These are phyloP conservation scores for Colletotrichum phormii DNA, from an alignment of 2,329 filamentous ascomycete species.

Conservation along the genomic window DNA sequence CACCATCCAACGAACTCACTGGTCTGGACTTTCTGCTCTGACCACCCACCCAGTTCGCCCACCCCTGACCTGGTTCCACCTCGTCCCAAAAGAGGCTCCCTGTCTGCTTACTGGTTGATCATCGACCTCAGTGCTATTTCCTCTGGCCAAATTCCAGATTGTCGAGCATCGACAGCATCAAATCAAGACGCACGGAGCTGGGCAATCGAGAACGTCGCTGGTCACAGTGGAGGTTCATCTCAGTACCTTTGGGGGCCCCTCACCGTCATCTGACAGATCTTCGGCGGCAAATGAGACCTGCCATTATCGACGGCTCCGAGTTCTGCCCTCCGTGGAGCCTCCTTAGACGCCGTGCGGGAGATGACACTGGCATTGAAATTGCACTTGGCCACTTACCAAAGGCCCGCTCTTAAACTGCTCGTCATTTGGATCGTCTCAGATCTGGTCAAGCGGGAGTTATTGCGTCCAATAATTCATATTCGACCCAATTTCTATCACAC, in stretches of 20 bases:
- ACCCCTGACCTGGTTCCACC: conserved; percentile 33
- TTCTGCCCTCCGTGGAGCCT: conserved; percentile 19
- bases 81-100: conserved; percentile 27
- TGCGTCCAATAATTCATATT: conserved; percentile 16
- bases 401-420: conserved; percentile 26
- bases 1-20: conserved; percentile 6
- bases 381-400: conserved; percentile 29
- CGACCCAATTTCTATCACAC: conserved; percentile 4
- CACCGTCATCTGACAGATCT: conserved; percentile 17
- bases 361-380: conserved; percentile 20
- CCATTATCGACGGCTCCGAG: conserved; percentile 1
- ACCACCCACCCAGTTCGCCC: conserved; percentile 22
- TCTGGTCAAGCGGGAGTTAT: conserved; percentile 23
- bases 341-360: conserved; percentile 25
- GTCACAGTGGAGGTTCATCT: conserved; percentile 19
- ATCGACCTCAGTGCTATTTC: conserved; percentile 21
- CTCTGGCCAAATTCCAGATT: conserved; percentile 22
- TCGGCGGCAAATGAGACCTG: conserved; percentile 31
- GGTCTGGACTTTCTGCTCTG: conserved; percentile 25
- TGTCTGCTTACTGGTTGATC: conserved; percentile 26
- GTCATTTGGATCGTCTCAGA: conserved; percentile 24
- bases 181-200: conserved; percentile 19
- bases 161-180: conserved; percentile 17
- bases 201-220: conserved; percentile 6
- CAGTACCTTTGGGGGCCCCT: conserved; percentile 2